phyloP scores from a whole-genome alignment of 768 basidiomycete genomes.

The Suillus variegatus region DNA sequence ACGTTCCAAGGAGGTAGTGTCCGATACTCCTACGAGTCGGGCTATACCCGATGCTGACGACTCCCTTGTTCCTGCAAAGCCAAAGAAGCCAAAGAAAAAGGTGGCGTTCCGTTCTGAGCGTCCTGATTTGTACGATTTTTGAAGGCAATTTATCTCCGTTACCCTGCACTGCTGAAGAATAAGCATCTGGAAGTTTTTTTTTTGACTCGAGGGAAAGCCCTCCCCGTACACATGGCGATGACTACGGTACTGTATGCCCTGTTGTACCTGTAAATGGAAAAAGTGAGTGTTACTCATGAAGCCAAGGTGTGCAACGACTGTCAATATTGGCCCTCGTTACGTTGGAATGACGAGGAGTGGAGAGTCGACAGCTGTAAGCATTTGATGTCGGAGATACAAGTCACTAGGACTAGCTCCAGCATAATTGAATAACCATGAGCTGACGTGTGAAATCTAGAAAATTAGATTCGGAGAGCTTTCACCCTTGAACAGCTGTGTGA shows the following conservation, averaged over 20 bases:
- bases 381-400: background rate
- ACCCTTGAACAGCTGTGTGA: background rate
- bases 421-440: conserved; percentile 1
- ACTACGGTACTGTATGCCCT: background rate
- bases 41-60: conserved; percentile 13
- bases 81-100: conserved; percentile 59
- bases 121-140: conserved; percentile 78
- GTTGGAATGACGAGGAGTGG: background rate
- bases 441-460: background rate
- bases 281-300: background rate
- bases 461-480: background rate
- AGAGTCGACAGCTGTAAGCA: background rate
- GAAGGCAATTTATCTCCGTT: conserved; percentile 19
- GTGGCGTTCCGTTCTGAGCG: conserved; percentile 69
- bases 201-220: background rate
- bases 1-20: conserved; percentile 18
- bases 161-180: background rate
- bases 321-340: background rate
- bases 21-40: conserved; percentile 9
- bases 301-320: background rate
- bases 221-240: background rate
- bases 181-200: background rate
- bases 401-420: background rate
- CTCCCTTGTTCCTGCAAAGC: conserved; percentile 18
- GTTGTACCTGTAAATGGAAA: background rate